Percentiles rank a stretch among this genome's conserved stretches.
Conservation (phyloP, 1,139 yeast genomes). For the Candida sanyaensis region DNA sequence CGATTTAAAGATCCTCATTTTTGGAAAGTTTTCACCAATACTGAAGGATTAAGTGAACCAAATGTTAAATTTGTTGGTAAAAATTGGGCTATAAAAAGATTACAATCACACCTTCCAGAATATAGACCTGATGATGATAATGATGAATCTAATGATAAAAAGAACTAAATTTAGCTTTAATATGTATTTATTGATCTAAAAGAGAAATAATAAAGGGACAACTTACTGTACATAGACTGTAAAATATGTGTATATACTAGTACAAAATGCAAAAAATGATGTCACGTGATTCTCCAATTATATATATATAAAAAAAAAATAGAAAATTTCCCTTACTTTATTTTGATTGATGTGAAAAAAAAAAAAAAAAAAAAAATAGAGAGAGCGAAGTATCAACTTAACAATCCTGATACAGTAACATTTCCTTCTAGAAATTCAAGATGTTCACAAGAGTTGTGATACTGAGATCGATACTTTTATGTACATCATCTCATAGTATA, state of each 20-base stretch:
- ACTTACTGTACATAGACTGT: neutral
- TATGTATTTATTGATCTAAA: neutral
- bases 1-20: constrained; percentile 67
- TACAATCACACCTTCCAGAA: constrained; percentile 58
- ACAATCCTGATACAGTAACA: too few species aligned
- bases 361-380: too few species aligned
- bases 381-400: too few species aligned
- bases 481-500: neutral
- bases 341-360: too few species aligned
- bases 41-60: constrained; percentile 69
- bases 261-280: neutral
- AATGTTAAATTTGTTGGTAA: constrained; percentile 69
- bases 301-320: too few species aligned
- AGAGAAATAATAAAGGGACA: too few species aligned
- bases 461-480: neutral
- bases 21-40: constrained; percentile 66
- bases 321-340: too few species aligned
- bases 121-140: constrained; percentile 19
- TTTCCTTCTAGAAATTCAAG: too few species aligned
- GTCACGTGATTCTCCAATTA: neutral
- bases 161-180: neutral
- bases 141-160: neutral
- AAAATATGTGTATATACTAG: neutral
- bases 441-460: neutral
- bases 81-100: constrained; percentile 77